phyloP scores from a whole-genome alignment of 352 stramenopile genomes.

The Pythium sukuiense region DNA sequence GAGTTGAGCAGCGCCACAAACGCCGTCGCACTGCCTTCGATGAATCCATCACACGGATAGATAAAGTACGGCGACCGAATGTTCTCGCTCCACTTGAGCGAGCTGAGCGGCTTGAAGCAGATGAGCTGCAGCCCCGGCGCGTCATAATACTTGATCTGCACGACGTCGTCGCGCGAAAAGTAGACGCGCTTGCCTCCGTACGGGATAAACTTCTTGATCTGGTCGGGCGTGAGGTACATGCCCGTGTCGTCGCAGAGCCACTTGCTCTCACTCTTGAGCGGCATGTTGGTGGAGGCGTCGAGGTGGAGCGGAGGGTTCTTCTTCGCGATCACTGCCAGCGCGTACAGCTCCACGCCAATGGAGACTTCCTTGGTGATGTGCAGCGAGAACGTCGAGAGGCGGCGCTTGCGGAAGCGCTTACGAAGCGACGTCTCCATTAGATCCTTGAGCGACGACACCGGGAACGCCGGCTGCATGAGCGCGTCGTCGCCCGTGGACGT shows the following conservation, averaged over 20 bases:
- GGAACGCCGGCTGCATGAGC: slow-evolving; percentile 65
- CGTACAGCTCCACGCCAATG: slow-evolving; percentile 80
- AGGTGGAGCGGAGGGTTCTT: slow-evolving; percentile 64
- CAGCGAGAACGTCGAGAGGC: slow-evolving; percentile 62
- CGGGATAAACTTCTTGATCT: slow-evolving; percentile 77
- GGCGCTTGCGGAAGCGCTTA: slow-evolving; percentile 79
- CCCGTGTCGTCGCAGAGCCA: slow-evolving; percentile 86
- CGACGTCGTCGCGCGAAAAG: slow-evolving; percentile 76
- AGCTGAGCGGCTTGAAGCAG: slow-evolving; percentile 65
- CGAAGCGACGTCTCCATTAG: slow-evolving; percentile 76
- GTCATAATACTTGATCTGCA: slow-evolving; percentile 81
- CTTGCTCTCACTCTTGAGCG: slow-evolving; percentile 81
- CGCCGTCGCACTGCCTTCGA: slow-evolving; percentile 70
- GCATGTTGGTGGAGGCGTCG: slow-evolving; percentile 68
- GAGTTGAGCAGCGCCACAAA: slow-evolving; percentile 69
- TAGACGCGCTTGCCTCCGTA: slow-evolving; percentile 80
- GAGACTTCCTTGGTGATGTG: slow-evolving; percentile 72
- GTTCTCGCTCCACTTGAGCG: slow-evolving; percentile 69
- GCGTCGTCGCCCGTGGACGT: slow-evolving; percentile 23
- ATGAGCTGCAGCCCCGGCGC: slow-evolving; percentile 75
- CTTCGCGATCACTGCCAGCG: slow-evolving; percentile 53
- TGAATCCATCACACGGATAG: slow-evolving; percentile 77
- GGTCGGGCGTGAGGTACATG: slow-evolving; percentile 62
- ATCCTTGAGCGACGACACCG: slow-evolving; percentile 70
- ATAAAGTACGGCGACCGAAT: slow-evolving; percentile 79